phyloP scores from a whole-genome alignment of 1,139 yeast genomes.

The Candida labiduridarum region DNA sequence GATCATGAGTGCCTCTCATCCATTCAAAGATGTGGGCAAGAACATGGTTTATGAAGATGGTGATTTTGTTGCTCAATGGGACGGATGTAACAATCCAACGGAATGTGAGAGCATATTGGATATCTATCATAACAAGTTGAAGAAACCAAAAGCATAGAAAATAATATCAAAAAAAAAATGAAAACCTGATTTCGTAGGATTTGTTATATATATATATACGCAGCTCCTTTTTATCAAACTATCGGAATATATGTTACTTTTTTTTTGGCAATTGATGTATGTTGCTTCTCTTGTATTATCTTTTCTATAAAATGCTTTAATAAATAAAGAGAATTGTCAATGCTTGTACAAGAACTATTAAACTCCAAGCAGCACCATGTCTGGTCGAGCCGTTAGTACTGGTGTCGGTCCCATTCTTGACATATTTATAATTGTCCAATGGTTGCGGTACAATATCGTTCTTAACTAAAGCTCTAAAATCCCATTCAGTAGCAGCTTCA shows the following conservation, averaged over 20 bases:
- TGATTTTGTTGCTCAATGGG: conserved; percentile 65
- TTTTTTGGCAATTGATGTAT: too few relatives aligned
- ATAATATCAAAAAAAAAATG: background rate
- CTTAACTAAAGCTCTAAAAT: conserved; percentile 51
- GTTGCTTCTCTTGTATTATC: too few relatives aligned
- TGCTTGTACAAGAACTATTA: conserved; percentile 2
- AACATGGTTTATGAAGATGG: conserved; percentile 54
- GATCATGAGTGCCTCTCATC: conserved; percentile 38
- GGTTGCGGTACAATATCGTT: conserved; percentile 64
- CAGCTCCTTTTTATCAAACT: too few relatives aligned
- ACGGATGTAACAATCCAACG: conserved; percentile 49
- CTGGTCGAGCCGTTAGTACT: conserved; percentile 18
- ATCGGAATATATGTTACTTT: too few relatives aligned
- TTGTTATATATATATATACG: background rate
- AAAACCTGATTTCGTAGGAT: background rate
- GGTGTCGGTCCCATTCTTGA: conserved; percentile 40
- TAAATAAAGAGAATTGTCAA: conserved; percentile 5
- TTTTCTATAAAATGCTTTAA: background rate
- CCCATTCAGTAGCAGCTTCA: conserved; percentile 66
- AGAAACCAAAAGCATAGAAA: conserved; percentile 12
- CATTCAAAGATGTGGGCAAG: conserved; percentile 24
- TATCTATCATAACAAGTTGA: conserved; percentile 28
- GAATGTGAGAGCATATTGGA: conserved; percentile 56
- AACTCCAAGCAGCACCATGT: background rate
- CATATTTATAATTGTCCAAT: conserved; percentile 45